These are phyloP conservation scores for Helicocarpus griseus DNA, from an alignment of 2,329 filamentous ascomycete genomes.

Conservation along the genomic window DNA sequence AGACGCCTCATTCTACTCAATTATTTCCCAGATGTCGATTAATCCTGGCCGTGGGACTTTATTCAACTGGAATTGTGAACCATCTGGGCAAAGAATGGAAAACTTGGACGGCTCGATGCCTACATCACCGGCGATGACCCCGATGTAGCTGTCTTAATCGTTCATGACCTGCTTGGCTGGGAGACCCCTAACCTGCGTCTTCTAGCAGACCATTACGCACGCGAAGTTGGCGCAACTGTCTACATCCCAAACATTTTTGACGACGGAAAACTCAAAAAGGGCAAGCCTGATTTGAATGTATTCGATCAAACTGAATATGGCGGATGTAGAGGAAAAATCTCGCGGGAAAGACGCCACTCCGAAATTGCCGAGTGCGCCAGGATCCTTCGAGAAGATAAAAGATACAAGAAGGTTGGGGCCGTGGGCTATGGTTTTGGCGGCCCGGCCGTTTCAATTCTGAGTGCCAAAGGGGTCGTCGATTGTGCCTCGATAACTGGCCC, in stretches of 20 bases:
- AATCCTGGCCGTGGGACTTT: no score
- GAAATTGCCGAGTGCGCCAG: conserved; percentile 28
- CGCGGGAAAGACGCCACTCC: conserved; percentile 28
- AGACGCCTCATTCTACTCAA: no score
- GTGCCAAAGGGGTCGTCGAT: conserved; percentile 37
- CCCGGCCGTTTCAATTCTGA: conserved; percentile 43
- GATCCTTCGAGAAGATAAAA: conserved; percentile 21
- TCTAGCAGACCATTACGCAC: conserved; percentile 39
- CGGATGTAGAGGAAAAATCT: no score
- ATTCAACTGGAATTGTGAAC: no score
- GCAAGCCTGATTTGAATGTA: no score
- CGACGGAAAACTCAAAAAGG: background rate
- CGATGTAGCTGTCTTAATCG: conserved; percentile 27
- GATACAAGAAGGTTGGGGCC: conserved; percentile 29
- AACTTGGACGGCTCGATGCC: conserved; percentile 22
- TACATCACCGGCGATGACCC: conserved; percentile 32
- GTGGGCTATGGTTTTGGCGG: conserved; percentile 45
- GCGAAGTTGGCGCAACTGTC: conserved; percentile 37
- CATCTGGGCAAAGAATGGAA: no score
- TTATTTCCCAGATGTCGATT: no score
- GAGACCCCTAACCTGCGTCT: conserved; percentile 36
- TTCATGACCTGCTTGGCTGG: conserved; percentile 38
- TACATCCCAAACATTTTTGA: conserved; percentile 30
- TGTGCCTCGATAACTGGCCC: conserved; percentile 34
- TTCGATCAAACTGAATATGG: no score